phyloP scores from a whole-genome alignment of 164 flowering plant genomes.

The Dillenia suffruticosa region DNA sequence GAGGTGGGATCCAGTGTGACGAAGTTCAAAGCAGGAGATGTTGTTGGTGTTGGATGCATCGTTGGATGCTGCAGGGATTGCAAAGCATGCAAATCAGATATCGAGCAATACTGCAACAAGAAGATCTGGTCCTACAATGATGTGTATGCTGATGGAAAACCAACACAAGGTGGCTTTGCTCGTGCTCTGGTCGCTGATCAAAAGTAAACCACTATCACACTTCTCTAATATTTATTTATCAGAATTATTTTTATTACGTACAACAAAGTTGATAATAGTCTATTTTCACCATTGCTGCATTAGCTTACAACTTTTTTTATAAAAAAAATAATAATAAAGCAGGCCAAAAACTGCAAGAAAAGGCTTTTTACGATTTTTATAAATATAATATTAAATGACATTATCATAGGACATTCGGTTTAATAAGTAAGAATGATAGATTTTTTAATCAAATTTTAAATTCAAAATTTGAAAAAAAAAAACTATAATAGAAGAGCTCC shows the following conservation, averaged over 20 bases:
- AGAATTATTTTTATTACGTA: not conserved
- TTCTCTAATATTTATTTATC: not conserved
- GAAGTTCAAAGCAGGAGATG: slow-evolving; percentile 48
- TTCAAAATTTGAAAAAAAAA: no score
- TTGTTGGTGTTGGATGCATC: slow-evolving; percentile 51
- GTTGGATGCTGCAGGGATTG: slow-evolving; percentile 65
- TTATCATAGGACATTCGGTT: no score
- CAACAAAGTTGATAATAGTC: no score
- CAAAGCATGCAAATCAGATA: slow-evolving; percentile 56
- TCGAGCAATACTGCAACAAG: slow-evolving; percentile 91
- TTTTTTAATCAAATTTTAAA: no score
- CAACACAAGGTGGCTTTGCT: slow-evolving; percentile 94
- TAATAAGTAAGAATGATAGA: no score
- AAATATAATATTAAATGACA: no score
- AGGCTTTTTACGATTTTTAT: no score
- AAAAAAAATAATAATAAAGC: no score
- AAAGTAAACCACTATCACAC: slow-evolving; percentile 37
- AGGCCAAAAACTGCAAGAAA: no score
- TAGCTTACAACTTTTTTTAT: no score
- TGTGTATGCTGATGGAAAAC: slow-evolving; percentile 80
- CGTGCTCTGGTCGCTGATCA: slow-evolving; percentile 69
- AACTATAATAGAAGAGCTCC: no score
- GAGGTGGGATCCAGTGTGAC: slow-evolving; percentile 67
- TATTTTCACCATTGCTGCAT: no score
- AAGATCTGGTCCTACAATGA: slow-evolving; percentile 88